phyloP scores from a whole-genome alignment of 2,329 filamentous ascomycete genomes.

The Sarocladium strictum region DNA sequence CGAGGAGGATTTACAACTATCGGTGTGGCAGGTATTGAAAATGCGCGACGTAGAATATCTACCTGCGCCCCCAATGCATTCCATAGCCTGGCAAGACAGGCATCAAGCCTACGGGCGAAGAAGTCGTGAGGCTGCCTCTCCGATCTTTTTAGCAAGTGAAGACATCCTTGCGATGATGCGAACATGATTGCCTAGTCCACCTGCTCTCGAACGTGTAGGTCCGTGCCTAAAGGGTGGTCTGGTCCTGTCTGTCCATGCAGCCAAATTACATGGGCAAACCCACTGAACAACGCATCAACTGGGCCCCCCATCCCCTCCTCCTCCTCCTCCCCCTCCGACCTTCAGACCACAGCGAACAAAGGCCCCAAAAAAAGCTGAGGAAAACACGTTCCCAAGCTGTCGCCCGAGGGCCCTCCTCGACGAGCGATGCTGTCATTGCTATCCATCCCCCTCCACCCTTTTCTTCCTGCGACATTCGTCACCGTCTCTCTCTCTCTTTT shows the following conservation, averaged over 20 bases:
- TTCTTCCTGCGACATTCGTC: no score
- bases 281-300: constrained; percentile 8
- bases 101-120: no score
- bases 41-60: no score
- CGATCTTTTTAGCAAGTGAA: no score
- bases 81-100: no score
- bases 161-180: no score
- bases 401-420: not conserved
- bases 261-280: not conserved
- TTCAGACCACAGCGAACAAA: no score
- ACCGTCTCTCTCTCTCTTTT: no score
- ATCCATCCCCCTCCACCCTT: no score
- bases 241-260: not conserved
- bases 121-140: no score
- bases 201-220: not conserved
- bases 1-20: no score
- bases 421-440: not conserved
- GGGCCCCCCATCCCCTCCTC: not conserved
- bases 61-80: not conserved
- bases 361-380: not conserved
- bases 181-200: not conserved
- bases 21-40: not conserved
- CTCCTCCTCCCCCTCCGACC: no score
- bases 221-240: constrained; percentile 7
- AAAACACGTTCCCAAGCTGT: not conserved